phyloP scores from a whole-genome alignment of 2,329 filamentous ascomycete genomes.

The Claviceps quebecensis region DNA sequence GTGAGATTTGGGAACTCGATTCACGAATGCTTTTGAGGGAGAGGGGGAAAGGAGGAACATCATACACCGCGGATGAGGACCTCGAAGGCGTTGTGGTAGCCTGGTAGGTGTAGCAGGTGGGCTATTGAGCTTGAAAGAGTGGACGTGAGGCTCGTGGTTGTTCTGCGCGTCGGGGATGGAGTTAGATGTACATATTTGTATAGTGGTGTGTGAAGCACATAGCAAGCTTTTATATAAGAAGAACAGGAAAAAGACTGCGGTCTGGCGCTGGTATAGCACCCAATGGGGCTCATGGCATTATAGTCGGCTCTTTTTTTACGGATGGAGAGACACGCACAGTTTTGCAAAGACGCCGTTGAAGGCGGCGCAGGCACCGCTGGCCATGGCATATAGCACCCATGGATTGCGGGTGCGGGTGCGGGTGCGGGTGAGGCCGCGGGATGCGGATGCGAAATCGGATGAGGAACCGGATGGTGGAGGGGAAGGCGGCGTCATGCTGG shows the following conservation, averaged over 20 bases:
- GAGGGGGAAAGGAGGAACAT: constrained; percentile 14
- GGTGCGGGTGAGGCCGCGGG: constrained; percentile 19
- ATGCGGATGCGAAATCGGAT: constrained; percentile 11
- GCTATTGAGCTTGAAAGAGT: constrained; percentile 32
- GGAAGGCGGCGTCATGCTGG: constrained; percentile 6
- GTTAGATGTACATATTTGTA: not conserved
- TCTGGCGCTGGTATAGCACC: no score
- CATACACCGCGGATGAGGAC: constrained; percentile 34
- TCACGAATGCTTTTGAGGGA: not conserved
- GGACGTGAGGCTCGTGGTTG: constrained; percentile 41
- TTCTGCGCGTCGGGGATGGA: constrained; percentile 20
- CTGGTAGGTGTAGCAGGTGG: constrained; percentile 26
- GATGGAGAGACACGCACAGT: constrained; percentile 37
- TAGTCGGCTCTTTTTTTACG: no score
- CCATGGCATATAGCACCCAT: constrained; percentile 57
- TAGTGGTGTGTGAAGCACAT: no score
- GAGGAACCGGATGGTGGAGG: constrained; percentile 14
- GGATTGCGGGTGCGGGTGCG: constrained; percentile 23
- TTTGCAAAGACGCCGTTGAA: constrained; percentile 78
- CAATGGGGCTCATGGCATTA: no score
- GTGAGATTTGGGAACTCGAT: not conserved
- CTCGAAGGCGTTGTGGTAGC: constrained; percentile 30
- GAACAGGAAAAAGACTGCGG: not conserved
- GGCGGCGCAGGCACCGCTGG: constrained; percentile 64
- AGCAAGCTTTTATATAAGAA: not conserved